Percentiles rank a stretch among this genome's conserved stretches.
phyloP scores from a whole-genome alignment of 192 early-diverging fungal genomes.

The Thamnidium elegans region DNA sequence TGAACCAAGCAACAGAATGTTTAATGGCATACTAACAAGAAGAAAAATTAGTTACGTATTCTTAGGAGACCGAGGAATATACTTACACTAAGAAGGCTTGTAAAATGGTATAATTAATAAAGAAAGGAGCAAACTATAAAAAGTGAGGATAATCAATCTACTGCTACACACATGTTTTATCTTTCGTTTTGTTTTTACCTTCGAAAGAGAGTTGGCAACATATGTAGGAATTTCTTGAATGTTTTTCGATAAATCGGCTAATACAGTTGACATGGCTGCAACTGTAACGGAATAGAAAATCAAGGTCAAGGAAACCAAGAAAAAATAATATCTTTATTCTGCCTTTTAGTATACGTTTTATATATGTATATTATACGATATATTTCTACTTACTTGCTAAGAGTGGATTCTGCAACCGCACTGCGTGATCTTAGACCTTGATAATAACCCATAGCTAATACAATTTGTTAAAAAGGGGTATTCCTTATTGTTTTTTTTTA shows the following conservation, averaged over 20 bases:
- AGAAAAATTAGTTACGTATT: neutral
- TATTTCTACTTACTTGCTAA: constrained; percentile 28
- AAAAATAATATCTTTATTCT: constrained; percentile 58
- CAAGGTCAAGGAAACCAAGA: constrained; percentile 70
- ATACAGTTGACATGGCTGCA: constrained; percentile 56
- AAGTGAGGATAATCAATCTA: too few species aligned
- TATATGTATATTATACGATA: too few species aligned
- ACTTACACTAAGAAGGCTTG: constrained; percentile 58
- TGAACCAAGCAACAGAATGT: constrained; percentile 61
- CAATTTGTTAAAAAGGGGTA: neutral
- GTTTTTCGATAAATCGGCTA: constrained; percentile 53
- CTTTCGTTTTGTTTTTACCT: constrained; percentile 26
- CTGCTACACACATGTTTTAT: too few species aligned
- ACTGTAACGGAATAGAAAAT: constrained; percentile 69
- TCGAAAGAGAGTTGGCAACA: constrained; percentile 60
- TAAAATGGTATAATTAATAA: constrained; percentile 71
- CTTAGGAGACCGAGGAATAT: neutral
- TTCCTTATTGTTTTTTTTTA: neutral
- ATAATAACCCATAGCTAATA: constrained; percentile 29
- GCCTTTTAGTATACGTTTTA: too few species aligned
- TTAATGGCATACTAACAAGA: constrained; percentile 48
- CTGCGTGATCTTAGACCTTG: constrained; percentile 34
- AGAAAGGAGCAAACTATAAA: constrained; percentile 65
- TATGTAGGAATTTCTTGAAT: constrained; percentile 51
- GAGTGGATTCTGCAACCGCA: constrained; percentile 31